Evolutionary conservation across 2,329 filamentous ascomycete genomes (phyloP).

Genomic region (Pseudogymnoascus sp.): DNA sequence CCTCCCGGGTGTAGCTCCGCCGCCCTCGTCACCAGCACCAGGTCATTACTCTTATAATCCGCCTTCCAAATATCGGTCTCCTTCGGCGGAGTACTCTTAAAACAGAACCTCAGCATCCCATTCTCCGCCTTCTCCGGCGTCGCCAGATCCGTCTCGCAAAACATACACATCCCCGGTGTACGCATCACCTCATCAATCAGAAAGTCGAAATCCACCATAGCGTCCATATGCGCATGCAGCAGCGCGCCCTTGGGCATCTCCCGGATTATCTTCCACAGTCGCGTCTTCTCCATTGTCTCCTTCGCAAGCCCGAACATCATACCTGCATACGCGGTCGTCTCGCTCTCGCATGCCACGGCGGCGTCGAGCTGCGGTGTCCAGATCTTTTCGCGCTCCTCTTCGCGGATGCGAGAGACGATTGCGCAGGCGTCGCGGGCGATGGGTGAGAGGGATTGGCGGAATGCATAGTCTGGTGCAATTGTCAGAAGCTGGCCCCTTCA

Average conservation of each 20-base stretch:
- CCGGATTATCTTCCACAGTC: slow-evolving; percentile 76
- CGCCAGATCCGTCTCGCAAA: slow-evolving; percentile 46
- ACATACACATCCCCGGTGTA: slow-evolving; percentile 66
- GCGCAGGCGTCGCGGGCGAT: slow-evolving; percentile 68
- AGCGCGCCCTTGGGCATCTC: slow-evolving; percentile 84
- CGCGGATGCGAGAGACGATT: slow-evolving; percentile 73
- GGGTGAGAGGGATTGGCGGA: slow-evolving; percentile 67
- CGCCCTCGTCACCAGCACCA: slow-evolving; percentile 39
- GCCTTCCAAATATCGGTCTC: slow-evolving; percentile 55
- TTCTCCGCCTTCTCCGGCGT: slow-evolving; percentile 44
- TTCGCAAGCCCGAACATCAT: slow-evolving; percentile 92
- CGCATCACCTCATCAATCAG: slow-evolving; percentile 63
- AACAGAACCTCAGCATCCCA: slow-evolving; percentile 54
- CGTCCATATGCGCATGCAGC: slow-evolving; percentile 81
- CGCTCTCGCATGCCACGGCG: slow-evolving; percentile 51
- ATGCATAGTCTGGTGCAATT: slow-evolving; percentile 49
- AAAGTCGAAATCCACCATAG: slow-evolving; percentile 83
- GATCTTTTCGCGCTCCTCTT: slow-evolving; percentile 63
- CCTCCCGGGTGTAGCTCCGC: slow-evolving; percentile 73
- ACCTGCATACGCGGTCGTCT: slow-evolving; percentile 66
- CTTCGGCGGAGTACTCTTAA: slow-evolving; percentile 37
- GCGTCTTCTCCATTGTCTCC: slow-evolving; percentile 74
- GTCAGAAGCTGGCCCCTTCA: slow-evolving; percentile 20
- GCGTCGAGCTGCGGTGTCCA: slow-evolving; percentile 73
- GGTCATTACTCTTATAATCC: slow-evolving; percentile 44